Evolutionary conservation across 2,329 filamentous ascomycete species (phyloP).

Genomic region (Eurotiales sp.): DNA sequence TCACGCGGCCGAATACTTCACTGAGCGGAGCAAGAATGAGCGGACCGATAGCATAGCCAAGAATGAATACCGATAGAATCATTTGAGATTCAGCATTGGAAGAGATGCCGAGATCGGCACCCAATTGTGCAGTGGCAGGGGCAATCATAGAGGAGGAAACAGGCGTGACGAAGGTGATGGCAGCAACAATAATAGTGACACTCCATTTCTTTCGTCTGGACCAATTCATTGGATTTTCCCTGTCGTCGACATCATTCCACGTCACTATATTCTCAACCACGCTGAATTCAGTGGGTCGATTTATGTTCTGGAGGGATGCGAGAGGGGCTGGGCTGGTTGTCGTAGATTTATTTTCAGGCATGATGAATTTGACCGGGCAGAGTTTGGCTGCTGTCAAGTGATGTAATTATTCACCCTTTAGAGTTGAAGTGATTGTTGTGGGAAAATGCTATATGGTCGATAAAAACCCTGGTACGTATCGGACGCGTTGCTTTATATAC

Average conservation of each 20-base stretch:
- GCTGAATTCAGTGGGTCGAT: no score
- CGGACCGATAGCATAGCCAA: constrained; percentile 39
- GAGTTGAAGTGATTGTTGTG: no score
- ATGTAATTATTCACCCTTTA: no score
- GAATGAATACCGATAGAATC: not conserved
- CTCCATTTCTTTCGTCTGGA: not conserved
- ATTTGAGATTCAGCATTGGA: constrained; percentile 56
- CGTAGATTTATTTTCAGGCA: no score
- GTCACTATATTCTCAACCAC: no score
- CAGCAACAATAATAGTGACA: not conserved
- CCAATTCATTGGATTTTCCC: not conserved
- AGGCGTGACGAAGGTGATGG: not conserved
- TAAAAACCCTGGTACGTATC: no score
- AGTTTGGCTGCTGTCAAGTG: no score
- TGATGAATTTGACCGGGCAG: no score
- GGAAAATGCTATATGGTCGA: no score
- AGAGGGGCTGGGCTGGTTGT: no score
- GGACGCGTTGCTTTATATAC: no score
- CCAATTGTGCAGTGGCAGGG: not conserved
- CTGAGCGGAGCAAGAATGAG: constrained; percentile 61
- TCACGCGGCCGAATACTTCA: constrained; percentile 56
- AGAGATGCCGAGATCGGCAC: constrained; percentile 34
- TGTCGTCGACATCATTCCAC: not conserved
- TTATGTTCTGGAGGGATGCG: no score
- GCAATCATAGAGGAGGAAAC: not conserved